phyloP scores from a whole-genome alignment of 2,329 filamentous ascomycete genomes.

The Microascus cirrosus region DNA sequence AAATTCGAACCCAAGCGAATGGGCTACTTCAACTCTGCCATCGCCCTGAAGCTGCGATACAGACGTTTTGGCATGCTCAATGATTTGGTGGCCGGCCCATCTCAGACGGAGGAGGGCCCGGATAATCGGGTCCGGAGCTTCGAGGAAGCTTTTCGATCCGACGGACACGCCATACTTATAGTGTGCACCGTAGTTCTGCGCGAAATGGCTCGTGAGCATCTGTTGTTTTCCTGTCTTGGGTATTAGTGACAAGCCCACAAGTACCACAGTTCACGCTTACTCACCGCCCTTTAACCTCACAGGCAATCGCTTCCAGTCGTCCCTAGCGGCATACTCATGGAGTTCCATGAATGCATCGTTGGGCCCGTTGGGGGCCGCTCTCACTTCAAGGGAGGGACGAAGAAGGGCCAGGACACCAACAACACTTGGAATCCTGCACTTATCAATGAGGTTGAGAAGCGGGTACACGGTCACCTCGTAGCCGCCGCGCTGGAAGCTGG shows the following conservation, averaged over 20 bases:
- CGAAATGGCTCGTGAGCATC: constrained; percentile 38
- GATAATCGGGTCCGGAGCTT: constrained; percentile 35
- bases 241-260: constrained; percentile 12
- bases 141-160: constrained; percentile 33
- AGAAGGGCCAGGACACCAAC: constrained; percentile 45
- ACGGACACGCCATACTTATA: constrained; percentile 56
- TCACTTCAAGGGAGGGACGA: constrained; percentile 40
- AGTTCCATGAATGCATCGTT: constrained; percentile 47
- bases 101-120: constrained; percentile 38
- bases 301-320: constrained; percentile 31
- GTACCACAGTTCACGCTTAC: constrained; percentile 6
- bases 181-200: constrained; percentile 48
- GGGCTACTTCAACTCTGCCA: constrained; percentile 2
- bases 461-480: constrained; percentile 21
- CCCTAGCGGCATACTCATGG: constrained; percentile 18
- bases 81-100: constrained; percentile 37
- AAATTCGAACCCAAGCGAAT: constrained; percentile 8
- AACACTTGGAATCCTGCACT: constrained; percentile 13
- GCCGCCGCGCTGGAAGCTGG: constrained; percentile 13
- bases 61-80: constrained; percentile 15
- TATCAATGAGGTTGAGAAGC: constrained; percentile 28
- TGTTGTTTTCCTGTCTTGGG: constrained; percentile 21
- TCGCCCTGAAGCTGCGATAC: constrained; percentile 1
- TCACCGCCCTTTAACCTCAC: constrained; percentile 21
- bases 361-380: constrained; percentile 39